A percentile compares a stretch with the other conserved stretches of the same genome.
Conservation (phyloP, 805 yeast genomes). For the Candida golubevii region DNA sequence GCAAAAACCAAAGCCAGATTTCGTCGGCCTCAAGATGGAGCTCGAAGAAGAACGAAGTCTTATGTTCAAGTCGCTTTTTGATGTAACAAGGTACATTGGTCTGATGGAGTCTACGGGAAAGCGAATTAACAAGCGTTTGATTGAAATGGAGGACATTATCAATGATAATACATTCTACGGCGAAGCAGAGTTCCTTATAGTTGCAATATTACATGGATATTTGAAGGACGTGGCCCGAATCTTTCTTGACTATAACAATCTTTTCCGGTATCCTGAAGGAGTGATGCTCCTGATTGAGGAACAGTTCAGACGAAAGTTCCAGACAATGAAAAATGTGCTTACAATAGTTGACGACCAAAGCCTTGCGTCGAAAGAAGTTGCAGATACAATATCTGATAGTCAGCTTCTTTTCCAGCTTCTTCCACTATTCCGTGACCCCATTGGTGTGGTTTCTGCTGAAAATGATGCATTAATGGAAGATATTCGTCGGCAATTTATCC, state of each 20-base stretch:
- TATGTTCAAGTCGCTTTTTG: slow-evolving; percentile 1
- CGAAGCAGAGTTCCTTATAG: neutral
- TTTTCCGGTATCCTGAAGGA: slow-evolving; percentile 4
- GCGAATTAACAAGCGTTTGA: neutral
- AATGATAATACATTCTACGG: neutral
- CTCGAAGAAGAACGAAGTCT: slow-evolving; percentile 1
- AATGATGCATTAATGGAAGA: slow-evolving; percentile 1
- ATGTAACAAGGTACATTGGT: slow-evolving; percentile 3
- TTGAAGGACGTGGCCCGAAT: slow-evolving; percentile 3
- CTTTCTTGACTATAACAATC: slow-evolving; percentile 6
- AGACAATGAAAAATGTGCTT: neutral
- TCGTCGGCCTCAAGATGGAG: neutral
- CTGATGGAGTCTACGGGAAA: slow-evolving; percentile 4
- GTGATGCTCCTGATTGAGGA: slow-evolving; percentile 1
- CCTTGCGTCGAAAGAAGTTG: neutral
- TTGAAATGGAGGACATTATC: neutral
- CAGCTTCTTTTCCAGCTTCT: slow-evolving; percentile 1
- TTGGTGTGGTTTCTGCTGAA: slow-evolving; percentile 1
- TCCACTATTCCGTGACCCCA: slow-evolving; percentile 7
- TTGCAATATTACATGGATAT: neutral
- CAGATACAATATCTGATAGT: slow-evolving; percentile 1
- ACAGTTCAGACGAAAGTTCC: slow-evolving; percentile 2
- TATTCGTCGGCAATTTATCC: slow-evolving; percentile 1
- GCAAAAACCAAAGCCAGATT: neutral
- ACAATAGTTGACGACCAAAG: neutral